Percentiles rank a stretch among this genome's conserved stretches.
phyloP scores from a whole-genome alignment of 2,329 filamentous ascomycete genomes.

The Sporothrix variecibatus region DNA sequence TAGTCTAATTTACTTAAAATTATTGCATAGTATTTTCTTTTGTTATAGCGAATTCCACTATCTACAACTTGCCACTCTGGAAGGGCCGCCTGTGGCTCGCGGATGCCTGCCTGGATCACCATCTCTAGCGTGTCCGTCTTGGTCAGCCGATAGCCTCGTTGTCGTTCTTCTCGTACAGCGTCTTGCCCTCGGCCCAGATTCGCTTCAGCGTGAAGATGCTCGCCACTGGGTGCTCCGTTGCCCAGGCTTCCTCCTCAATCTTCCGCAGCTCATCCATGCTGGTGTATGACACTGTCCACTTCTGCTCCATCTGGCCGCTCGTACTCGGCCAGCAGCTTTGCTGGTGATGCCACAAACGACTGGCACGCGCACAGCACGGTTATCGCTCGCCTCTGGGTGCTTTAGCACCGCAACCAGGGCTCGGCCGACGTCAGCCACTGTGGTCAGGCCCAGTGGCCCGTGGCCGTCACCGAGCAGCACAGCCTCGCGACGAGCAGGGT shows the following conservation, averaged over 20 bases:
- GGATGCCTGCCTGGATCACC: conserved; percentile 23
- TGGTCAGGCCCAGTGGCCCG: conserved; percentile 24
- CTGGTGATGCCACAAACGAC: conserved; percentile 25
- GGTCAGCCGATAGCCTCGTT: conserved; percentile 49
- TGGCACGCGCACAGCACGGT: conserved; percentile 24
- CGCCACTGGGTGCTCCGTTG: conserved; percentile 16
- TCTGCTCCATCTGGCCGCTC: conserved; percentile 27
- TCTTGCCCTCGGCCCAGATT: conserved; percentile 42
- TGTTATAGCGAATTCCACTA: background rate
- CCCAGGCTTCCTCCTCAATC: conserved; percentile 24
- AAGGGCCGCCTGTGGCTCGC: conserved; percentile 16
- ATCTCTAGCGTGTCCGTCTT: conserved; percentile 28
- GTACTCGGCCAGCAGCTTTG: conserved; percentile 26
- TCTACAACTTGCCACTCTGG: conserved; percentile 28
- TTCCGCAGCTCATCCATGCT: conserved; percentile 19
- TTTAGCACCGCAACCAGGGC: conserved; percentile 18
- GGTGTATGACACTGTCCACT: conserved; percentile 24
- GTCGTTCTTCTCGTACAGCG: conserved; percentile 57
- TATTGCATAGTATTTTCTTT: background rate
- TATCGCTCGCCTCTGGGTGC: conserved; percentile 25
- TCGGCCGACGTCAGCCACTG: conserved; percentile 28
- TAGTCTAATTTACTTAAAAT: background rate
- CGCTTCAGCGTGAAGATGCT: conserved; percentile 27
- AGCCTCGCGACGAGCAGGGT: conserved; percentile 9
- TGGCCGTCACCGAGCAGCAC: conserved; percentile 11